These are phyloP conservation scores for Fragilaria crotonensis DNA, from an alignment of 108 stramenopile species.

Conservation along the genomic window DNA sequence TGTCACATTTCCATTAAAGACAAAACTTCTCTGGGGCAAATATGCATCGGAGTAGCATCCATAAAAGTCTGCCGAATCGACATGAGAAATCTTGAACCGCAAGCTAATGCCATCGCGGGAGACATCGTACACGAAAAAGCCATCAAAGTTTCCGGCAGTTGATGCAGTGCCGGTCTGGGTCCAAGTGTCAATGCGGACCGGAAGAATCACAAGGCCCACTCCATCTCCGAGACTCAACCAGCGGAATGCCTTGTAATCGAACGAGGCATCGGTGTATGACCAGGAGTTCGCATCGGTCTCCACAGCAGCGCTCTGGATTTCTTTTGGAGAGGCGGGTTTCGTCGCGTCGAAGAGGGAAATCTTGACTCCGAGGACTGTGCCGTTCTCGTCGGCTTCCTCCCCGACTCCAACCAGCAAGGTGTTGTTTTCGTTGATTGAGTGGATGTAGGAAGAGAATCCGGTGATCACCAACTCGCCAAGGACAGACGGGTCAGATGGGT, in stretches of 20 bases:
- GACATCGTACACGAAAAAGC: slow-evolving; percentile 31
- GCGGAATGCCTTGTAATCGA: slow-evolving; percentile 38
- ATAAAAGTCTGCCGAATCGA: background rate
- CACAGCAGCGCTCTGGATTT: slow-evolving; percentile 20
- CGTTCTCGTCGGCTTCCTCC: slow-evolving; percentile 36
- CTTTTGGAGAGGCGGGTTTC: slow-evolving; percentile 10
- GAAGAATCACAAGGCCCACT: slow-evolving; percentile 36
- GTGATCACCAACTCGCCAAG: slow-evolving; percentile 36
- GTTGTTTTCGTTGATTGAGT: slow-evolving; percentile 34
- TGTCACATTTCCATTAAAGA: slow-evolving; percentile 41
- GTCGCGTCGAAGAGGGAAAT: slow-evolving; percentile 40
- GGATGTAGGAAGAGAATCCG: slow-evolving; percentile 49
- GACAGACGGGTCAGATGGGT: slow-evolving; percentile 7
- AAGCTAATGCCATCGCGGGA: slow-evolving; percentile 20
- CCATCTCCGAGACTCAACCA: slow-evolving; percentile 12
- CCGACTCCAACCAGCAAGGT: slow-evolving; percentile 36
- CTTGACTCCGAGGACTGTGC: slow-evolving; percentile 26
- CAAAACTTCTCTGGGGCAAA: slow-evolving; percentile 30
- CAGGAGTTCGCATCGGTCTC: slow-evolving; percentile 16
- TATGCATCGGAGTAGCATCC: slow-evolving; percentile 9
- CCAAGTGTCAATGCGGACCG: slow-evolving; percentile 9
- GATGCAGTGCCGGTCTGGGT: slow-evolving; percentile 3
- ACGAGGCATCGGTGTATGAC: slow-evolving; percentile 25
- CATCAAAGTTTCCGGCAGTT: slow-evolving; percentile 36
- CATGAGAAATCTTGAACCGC: slow-evolving; percentile 29